Evolutionary conservation across 805 yeast genomes (phyloP).

Genomic region (Wickerhamomyces canadensis): DNA sequence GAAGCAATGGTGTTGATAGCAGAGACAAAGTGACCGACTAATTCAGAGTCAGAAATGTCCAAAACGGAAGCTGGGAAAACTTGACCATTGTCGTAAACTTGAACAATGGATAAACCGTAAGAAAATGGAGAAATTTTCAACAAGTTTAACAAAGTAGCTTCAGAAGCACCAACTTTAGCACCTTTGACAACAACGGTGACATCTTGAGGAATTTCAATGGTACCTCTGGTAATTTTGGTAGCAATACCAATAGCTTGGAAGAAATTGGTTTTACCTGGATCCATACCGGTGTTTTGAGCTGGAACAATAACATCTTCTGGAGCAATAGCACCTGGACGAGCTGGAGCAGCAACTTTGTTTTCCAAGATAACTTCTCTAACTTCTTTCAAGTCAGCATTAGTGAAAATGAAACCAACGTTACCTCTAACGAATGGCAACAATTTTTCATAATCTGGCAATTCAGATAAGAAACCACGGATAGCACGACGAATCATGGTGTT

Average conservation of each 20-base stretch:
- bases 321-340: slow-evolving; percentile 99
- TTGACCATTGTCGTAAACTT: slow-evolving; percentile 98
- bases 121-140: slow-evolving; percentile 99
- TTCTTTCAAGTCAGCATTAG: slow-evolving; percentile 89
- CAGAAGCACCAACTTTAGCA: slow-evolving; percentile 95
- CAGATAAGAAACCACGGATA: slow-evolving; percentile 89
- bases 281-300: slow-evolving; percentile 99
- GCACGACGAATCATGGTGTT: slow-evolving; percentile 99
- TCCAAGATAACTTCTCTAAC: slow-evolving; percentile 83
- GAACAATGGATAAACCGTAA: slow-evolving; percentile 94
- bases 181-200: slow-evolving; percentile 90
- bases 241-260: slow-evolving; percentile 99
- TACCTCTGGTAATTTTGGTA: slow-evolving; percentile 99
- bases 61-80: slow-evolving; percentile 94
- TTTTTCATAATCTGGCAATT: slow-evolving; percentile 94
- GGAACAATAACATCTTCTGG: slow-evolving; percentile 97
- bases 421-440: slow-evolving; percentile 93
- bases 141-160: slow-evolving; percentile 98
- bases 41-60: slow-evolving; percentile 98
- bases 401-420: slow-evolving; percentile 99
- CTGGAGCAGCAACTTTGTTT: slow-evolving; percentile 99
- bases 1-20: slow-evolving; percentile 94
- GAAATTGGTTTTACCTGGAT: slow-evolving; percentile 99
- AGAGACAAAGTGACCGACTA: slow-evolving; percentile 83
- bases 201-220: slow-evolving; percentile 97